Conservation (phyloP, 192 early-diverging fungal genomes). For the Entomortierella chlamydospora region DNA sequence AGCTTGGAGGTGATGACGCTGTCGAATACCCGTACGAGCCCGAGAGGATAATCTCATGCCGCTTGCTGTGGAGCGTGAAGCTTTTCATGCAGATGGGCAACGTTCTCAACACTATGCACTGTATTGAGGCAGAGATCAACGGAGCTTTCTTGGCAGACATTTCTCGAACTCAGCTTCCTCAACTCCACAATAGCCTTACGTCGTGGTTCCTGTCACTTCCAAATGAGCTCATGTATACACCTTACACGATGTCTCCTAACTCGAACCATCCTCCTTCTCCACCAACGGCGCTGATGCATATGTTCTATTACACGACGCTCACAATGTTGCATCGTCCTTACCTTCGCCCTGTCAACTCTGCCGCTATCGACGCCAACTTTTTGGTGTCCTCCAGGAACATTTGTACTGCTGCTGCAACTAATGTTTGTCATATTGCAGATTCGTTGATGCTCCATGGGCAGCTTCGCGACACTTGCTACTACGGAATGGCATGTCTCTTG, state of each 20-base stretch:
- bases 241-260: slow-evolving; percentile 54
- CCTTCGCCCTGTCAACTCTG: slow-evolving; percentile 52
- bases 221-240: slow-evolving; percentile 63
- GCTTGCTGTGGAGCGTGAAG: slow-evolving; percentile 48
- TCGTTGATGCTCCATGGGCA: slow-evolving; percentile 50
- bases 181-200: slow-evolving; percentile 53
- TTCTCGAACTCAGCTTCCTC: slow-evolving; percentile 47
- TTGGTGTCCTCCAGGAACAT: slow-evolving; percentile 54
- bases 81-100: slow-evolving; percentile 54
- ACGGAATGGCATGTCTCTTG: slow-evolving; percentile 54
- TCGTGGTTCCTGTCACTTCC: slow-evolving; percentile 64
- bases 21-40: slow-evolving; percentile 52
- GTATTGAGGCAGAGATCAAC: slow-evolving; percentile 53
- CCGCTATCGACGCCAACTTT: slow-evolving; percentile 50
- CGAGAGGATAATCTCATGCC: slow-evolving; percentile 47
- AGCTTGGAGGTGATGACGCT: slow-evolving; percentile 37
- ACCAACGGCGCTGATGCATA: slow-evolving; percentile 57
- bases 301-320: slow-evolving; percentile 66
- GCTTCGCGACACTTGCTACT: slow-evolving; percentile 43
- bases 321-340: slow-evolving; percentile 69
- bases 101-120: slow-evolving; percentile 52
- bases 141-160: slow-evolving; percentile 51
- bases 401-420: slow-evolving; percentile 54
- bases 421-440: slow-evolving; percentile 57
- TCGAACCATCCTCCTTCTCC: slow-evolving; percentile 52